These are phyloP conservation scores for Cystofilobasidium ferigula DNA, from an alignment of 768 basidiomycete genomes.

Conservation along the genomic window DNA sequence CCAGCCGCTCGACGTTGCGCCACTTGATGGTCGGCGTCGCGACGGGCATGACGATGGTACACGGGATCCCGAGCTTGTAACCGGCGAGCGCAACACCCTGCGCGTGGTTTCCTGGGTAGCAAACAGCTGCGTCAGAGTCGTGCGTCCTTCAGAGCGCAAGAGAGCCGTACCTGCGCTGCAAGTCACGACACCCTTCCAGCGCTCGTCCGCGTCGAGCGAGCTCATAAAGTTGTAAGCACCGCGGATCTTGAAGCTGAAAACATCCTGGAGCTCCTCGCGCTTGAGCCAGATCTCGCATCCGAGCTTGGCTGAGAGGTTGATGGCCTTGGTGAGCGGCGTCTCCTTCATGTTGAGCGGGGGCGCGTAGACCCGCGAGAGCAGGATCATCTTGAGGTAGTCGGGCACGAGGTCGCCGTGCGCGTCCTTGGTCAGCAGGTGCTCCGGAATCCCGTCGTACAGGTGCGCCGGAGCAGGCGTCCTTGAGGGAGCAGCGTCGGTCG, in stretches of 20 bases:
- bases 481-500: too few species aligned
- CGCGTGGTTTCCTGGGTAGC: constrained; percentile 76
- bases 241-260: constrained; percentile 97
- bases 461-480: too few species aligned
- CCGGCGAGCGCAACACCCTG: constrained; percentile 98
- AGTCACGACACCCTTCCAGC: constrained; percentile 95
- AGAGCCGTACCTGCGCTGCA: constrained; percentile 89
- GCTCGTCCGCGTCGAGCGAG: constrained; percentile 67
- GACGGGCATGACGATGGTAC: constrained; percentile 97
- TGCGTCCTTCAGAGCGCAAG: not conserved
- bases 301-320: constrained; percentile 71
- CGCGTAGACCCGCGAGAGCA: constrained; percentile 74
- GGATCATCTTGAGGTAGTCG: constrained; percentile 77
- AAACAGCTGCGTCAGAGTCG: not conserved
- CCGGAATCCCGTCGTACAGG: constrained; percentile 36
- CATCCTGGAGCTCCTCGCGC: constrained; percentile 90
- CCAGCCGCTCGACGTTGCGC: constrained; percentile 82
- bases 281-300: constrained; percentile 95
- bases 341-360: constrained; percentile 37
- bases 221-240: constrained; percentile 99
- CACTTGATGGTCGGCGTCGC: constrained; percentile 95
- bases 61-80: constrained; percentile 70
- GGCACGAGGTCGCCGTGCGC: constrained; percentile 43
- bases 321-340: constrained; percentile 77
- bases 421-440: constrained; percentile 30